A percentile compares a stretch with the other conserved stretches of the same genome.
Evolutionary conservation across 129 eudicot species (phyloP).

Genomic region (Artemisia tridentata): DNA sequence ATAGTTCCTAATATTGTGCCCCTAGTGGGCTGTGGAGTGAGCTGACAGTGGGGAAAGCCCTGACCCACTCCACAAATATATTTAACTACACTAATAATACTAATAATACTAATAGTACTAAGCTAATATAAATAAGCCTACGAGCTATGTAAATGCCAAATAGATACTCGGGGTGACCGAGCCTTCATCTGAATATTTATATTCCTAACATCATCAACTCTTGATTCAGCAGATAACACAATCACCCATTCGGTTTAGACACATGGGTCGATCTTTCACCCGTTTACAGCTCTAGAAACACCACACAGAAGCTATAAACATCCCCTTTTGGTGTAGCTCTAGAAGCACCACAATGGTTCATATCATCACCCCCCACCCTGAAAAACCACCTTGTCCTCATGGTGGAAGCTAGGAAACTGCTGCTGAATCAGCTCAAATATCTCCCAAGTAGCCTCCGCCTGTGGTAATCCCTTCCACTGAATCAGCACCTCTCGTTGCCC

Average conservation of each 20-base stretch:
- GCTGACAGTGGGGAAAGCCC: too few species aligned
- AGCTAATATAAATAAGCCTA: too few species aligned
- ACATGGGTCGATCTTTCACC: conserved; percentile 64
- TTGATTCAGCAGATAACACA: conserved; percentile 45
- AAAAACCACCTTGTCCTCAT: conserved; percentile 13
- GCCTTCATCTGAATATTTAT: too few species aligned
- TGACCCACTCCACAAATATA: too few species aligned
- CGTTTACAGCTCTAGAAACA: conserved; percentile 78
- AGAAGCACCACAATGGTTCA: too few species aligned
- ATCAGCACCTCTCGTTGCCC: neutral
- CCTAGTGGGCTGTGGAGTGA: too few species aligned
- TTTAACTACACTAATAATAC: too few species aligned
- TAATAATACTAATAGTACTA: too few species aligned
- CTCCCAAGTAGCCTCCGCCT: neutral
- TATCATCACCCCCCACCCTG: neutral
- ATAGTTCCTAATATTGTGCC: too few species aligned
- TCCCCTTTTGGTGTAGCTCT: conserved; percentile 97
- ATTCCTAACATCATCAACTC: too few species aligned
- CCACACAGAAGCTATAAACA: conserved; percentile 85
- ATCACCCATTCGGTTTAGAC: conserved; percentile 66
- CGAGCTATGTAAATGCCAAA: too few species aligned
- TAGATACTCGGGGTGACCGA: too few species aligned
- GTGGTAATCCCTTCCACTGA: neutral
- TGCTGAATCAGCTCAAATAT: neutral
- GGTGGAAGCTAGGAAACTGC: neutral